phyloP scores from a whole-genome alignment of 2,329 filamentous ascomycete species.

The Xylariaceae sp. region DNA sequence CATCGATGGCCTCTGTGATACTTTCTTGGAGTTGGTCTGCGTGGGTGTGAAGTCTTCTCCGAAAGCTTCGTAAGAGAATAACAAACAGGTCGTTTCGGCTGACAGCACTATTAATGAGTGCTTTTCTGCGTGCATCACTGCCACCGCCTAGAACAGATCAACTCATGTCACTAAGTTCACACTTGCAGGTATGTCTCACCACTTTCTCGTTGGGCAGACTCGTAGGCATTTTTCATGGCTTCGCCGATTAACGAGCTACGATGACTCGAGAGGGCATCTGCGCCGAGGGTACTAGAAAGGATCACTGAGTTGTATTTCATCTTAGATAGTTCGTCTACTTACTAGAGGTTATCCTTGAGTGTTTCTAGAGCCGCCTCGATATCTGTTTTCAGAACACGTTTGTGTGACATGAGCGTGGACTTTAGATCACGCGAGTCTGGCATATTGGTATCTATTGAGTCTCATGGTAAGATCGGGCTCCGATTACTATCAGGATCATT shows the following conservation, averaged over 20 bases:
- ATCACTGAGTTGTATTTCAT: not conserved
- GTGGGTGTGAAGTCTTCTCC: slow-evolving; percentile 17
- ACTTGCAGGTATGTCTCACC: slow-evolving; percentile 24
- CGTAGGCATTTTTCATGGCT: slow-evolving; percentile 35
- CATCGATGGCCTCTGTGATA: slow-evolving; percentile 12
- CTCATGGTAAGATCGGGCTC: not conserved
- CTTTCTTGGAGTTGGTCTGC: slow-evolving; percentile 18
- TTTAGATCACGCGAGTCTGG: slow-evolving; percentile 16
- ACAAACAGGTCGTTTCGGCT: slow-evolving; percentile 27
- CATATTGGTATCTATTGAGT: slow-evolving; percentile 2
- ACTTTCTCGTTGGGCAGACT: slow-evolving; percentile 25
- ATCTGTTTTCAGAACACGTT: slow-evolving; percentile 24
- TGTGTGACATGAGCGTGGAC: slow-evolving; percentile 26
- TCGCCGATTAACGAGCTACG: slow-evolving; percentile 36
- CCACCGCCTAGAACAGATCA: slow-evolving; percentile 27
- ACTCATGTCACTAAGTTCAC: not conserved
- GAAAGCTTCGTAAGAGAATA: slow-evolving; percentile 27
- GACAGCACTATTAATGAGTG: slow-evolving; percentile 30
- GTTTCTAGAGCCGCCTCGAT: slow-evolving; percentile 23
- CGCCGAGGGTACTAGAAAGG: slow-evolving; percentile 31
- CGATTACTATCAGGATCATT: not conserved
- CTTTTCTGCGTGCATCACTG: slow-evolving; percentile 31
- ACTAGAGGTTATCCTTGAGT: slow-evolving; percentile 18
- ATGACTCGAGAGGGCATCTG: slow-evolving; percentile 33
- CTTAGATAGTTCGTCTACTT: not conserved